These are phyloP conservation scores for Phytomonas serpens DNA, from an alignment of 208 protist species.

Conservation along the genomic window DNA sequence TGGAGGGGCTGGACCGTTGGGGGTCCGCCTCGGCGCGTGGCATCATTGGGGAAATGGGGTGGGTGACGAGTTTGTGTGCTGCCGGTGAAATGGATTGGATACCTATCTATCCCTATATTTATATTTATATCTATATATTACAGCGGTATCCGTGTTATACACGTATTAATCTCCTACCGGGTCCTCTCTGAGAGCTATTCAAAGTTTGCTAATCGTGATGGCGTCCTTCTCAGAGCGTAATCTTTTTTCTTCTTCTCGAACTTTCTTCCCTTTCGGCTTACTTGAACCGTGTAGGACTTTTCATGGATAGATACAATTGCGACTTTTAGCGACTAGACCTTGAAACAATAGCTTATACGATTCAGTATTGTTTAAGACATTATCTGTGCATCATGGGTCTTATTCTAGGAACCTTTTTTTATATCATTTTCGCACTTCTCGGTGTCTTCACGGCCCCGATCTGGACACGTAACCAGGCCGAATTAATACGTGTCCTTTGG, in stretches of 20 bases:
- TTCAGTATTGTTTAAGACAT: not conserved
- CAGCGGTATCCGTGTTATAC: no score
- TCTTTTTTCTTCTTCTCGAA: not conserved
- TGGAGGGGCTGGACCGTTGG: constrained; percentile 38
- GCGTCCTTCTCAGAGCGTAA: no score
- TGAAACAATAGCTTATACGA: not conserved
- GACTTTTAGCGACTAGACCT: not conserved
- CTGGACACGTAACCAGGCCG: constrained; percentile 78
- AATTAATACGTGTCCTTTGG: constrained; percentile 71
- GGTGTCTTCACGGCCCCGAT: constrained; percentile 50
- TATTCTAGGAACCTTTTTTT: constrained; percentile 70
- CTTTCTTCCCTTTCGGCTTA: not conserved
- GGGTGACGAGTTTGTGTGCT: constrained; percentile 7
- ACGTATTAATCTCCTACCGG: no score
- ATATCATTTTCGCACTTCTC: constrained; percentile 39
- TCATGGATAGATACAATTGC: not conserved
- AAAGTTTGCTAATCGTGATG: no score
- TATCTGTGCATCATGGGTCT: constrained; percentile 32
- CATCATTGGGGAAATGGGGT: not conserved
- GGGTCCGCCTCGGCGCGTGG: no score
- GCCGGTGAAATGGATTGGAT: not conserved
- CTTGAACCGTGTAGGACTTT: not conserved
- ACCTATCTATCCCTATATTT: no score
- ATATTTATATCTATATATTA: no score
- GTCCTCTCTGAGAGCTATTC: no score